Evolutionary conservation across 306 rosid species (phyloP).

Genomic region (Morella rubra): DNA sequence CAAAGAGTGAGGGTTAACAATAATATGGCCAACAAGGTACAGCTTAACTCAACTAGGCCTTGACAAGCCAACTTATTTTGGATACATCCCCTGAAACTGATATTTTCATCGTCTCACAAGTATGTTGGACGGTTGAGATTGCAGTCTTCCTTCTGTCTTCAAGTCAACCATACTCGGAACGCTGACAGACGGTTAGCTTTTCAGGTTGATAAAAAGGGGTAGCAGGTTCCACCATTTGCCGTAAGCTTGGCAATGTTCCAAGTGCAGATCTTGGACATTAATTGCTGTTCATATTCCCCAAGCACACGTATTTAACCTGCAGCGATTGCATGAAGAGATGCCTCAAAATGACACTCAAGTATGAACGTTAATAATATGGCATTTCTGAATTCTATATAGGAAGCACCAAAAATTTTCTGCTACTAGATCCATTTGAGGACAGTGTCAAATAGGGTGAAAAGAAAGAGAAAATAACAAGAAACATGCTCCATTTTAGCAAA

Average conservation of each 20-base stretch:
- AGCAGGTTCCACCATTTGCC: constrained; percentile 7
- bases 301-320: constrained; percentile 84
- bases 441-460: background rate
- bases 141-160: constrained; percentile 7
- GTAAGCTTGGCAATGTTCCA: constrained; percentile 23
- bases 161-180: background rate
- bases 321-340: constrained; percentile 9
- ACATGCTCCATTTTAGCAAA: background rate
- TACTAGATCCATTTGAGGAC: background rate
- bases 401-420: background rate
- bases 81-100: background rate
- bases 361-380: background rate
- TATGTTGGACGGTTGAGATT: constrained; percentile 14
- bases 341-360: constrained; percentile 2
- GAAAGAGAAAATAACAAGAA: background rate
- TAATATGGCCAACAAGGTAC: background rate
- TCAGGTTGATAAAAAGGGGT: background rate
- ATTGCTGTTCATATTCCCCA: constrained; percentile 76
- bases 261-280: constrained; percentile 36
- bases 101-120: constrained; percentile 15
- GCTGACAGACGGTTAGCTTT: background rate
- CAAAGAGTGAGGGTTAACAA: background rate
- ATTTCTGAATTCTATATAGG: too few species aligned
- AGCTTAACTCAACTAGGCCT: background rate
- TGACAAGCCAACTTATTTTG: constrained; percentile 26